Conservation (phyloP, 1,139 yeast genomes). For the Suhomyces wounanorum region DNA sequence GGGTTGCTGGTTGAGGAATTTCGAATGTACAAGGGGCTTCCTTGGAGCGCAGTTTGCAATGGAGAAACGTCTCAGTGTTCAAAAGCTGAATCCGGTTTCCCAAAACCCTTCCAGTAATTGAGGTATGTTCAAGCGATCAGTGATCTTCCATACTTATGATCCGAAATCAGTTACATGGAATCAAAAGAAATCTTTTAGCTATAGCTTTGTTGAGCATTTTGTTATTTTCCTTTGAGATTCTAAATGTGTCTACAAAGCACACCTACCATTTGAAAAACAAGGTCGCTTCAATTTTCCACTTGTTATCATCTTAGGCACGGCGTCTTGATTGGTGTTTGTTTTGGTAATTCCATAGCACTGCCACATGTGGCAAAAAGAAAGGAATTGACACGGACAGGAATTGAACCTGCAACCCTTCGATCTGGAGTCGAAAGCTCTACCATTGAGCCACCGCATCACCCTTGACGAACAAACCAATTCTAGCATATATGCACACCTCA, state of each 20-base stretch:
- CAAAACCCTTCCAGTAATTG: not conserved
- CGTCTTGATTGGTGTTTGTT: not conserved
- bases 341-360: not conserved
- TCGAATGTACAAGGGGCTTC: too few relatives aligned
- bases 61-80: not conserved
- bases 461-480: not conserved
- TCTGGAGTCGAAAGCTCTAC: conserved; percentile 89
- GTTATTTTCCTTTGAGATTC: too few relatives aligned
- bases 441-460: conserved; percentile 81
- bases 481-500: not conserved
- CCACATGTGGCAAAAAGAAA: conserved; percentile 8
- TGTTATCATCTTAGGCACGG: too few relatives aligned
- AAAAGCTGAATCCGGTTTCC: not conserved
- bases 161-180: not conserved
- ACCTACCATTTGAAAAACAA: too few relatives aligned
- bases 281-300: too few relatives aligned
- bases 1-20: too few relatives aligned
- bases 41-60: too few relatives aligned
- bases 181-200: not conserved
- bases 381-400: conserved; percentile 25
- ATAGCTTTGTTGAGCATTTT: too few relatives aligned
- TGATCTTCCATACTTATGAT: not conserved
- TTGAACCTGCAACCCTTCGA: conserved; percentile 55
- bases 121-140: not conserved
- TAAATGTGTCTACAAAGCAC: too few relatives aligned